Percentiles rank a stretch among this genome's conserved stretches.
phyloP scores from a whole-genome alignment of 208 protist genomes.

The Trypanosoma avium region DNA sequence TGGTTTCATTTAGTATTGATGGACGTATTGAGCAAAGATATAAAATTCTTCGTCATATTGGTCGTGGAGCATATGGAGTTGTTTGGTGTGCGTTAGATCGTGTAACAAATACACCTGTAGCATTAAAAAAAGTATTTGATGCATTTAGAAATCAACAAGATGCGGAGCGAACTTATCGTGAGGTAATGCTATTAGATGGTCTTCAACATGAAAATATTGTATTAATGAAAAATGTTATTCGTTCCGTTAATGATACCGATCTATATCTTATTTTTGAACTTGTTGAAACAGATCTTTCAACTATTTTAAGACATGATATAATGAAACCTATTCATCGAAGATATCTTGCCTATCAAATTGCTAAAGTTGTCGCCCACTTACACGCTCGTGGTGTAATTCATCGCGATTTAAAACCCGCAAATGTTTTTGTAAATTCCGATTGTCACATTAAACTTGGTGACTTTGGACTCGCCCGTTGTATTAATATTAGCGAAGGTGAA shows the following conservation, averaged over 20 bases:
- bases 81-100: constrained; percentile 94
- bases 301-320: constrained; percentile 95
- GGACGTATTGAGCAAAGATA: constrained; percentile 93
- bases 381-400: constrained; percentile 90
- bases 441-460: constrained; percentile 96
- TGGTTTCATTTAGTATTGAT: constrained; percentile 86
- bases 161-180: constrained; percentile 94
- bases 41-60: constrained; percentile 92
- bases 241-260: constrained; percentile 96
- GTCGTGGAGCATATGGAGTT: constrained; percentile 95
- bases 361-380: constrained; percentile 94
- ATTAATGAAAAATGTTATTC: constrained; percentile 93
- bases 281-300: constrained; percentile 92
- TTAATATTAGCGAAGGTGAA: constrained; percentile 31
- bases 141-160: constrained; percentile 94
- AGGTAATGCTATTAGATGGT: constrained; percentile 95
- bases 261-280: constrained; percentile 98
- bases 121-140: constrained; percentile 97
- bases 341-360: constrained; percentile 96
- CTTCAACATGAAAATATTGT: constrained; percentile 93
- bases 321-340: constrained; percentile 93
- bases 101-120: constrained; percentile 79
- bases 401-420: constrained; percentile 93
- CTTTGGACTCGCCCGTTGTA: constrained; percentile 97
- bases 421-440: constrained; percentile 92